Conservation (phyloP, 2,329 filamentous ascomycete species). For the Paraconiothyrium sp. region DNA sequence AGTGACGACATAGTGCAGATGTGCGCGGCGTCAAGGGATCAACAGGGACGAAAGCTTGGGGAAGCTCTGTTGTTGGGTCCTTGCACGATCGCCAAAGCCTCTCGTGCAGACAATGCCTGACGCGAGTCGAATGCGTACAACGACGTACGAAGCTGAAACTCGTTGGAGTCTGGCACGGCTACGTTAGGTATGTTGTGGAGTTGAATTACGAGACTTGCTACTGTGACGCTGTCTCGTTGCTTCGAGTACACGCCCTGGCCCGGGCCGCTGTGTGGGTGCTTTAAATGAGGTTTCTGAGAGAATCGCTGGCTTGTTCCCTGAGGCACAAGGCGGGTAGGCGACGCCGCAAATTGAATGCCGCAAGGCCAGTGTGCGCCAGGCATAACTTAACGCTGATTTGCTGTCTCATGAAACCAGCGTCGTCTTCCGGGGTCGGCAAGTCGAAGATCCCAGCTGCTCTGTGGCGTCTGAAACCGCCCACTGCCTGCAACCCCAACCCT, state of each 20-base stretch:
- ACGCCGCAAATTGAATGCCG: constrained; percentile 6
- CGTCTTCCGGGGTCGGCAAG: constrained; percentile 31
- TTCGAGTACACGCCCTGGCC: neutral
- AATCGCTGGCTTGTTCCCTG: constrained; percentile 2
- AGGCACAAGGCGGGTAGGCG: neutral
- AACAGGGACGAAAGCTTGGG: neutral
- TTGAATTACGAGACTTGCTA: neutral
- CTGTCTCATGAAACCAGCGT: constrained; percentile 31
- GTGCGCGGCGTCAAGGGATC: constrained; percentile 15
- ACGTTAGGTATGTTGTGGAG: neutral
- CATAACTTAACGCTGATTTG: constrained; percentile 20
- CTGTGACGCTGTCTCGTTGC: neutral
- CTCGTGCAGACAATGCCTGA: constrained; percentile 36
- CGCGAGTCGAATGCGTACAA: constrained; percentile 27
- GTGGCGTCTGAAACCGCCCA: constrained; percentile 38
- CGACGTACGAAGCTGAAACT: constrained; percentile 40
- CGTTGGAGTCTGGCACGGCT: neutral
- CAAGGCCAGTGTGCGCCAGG: constrained; percentile 14
- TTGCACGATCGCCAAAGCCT: constrained; percentile 34
- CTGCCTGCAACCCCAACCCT: constrained; percentile 9
- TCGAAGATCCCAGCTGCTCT: constrained; percentile 22
- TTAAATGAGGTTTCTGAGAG: neutral
- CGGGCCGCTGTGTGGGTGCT: neutral
- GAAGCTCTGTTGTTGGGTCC: constrained; percentile 15
- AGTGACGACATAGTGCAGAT: constrained; percentile 13